phyloP scores from a whole-genome alignment of 805 yeast genomes.

The Candida pseudofarinosa region DNA sequence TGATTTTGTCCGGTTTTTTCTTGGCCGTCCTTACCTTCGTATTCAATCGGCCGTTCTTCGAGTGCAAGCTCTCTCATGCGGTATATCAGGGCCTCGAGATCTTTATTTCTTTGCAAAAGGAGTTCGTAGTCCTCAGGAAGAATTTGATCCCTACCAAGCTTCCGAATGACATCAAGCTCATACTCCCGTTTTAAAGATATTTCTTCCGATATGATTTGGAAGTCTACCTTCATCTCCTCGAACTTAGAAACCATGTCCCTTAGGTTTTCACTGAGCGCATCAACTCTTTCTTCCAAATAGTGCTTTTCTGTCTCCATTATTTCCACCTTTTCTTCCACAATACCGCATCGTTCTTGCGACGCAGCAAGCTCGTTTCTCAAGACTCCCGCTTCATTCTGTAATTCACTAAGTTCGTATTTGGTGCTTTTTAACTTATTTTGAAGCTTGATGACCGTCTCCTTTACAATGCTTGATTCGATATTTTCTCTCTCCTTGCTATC shows the following conservation, averaged over 20 bases:
- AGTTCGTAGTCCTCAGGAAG: not conserved
- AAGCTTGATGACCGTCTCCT: constrained; percentile 28
- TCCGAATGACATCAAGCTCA: not conserved
- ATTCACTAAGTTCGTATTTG: constrained; percentile 17
- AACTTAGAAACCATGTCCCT: constrained; percentile 24
- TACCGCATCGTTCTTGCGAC: constrained; percentile 1
- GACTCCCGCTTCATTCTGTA: constrained; percentile 14
- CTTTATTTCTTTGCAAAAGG: not conserved
- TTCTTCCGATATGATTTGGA: constrained; percentile 32
- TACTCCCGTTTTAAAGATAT: constrained; percentile 23
- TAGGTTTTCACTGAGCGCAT: constrained; percentile 21
- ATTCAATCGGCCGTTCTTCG: not conserved
- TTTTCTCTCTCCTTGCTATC: not conserved
- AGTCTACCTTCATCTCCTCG: constrained; percentile 24
- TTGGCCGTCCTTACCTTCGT: not conserved
- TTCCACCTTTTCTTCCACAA: constrained; percentile 24
- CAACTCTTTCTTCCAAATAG: constrained; percentile 31
- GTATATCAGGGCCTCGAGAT: not conserved
- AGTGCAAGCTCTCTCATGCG: not conserved
- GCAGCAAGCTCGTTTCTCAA: constrained; percentile 12
- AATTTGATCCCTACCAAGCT: not conserved
- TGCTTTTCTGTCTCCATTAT: constrained; percentile 42
- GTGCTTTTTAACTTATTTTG: constrained; percentile 43
- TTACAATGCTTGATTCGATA: not conserved
- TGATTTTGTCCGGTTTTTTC: not conserved